Percentiles rank a stretch among this genome's conserved stretches.
phyloP scores from a whole-genome alignment of 164 flowering plant genomes.

The Kingdonia uniflora region DNA sequence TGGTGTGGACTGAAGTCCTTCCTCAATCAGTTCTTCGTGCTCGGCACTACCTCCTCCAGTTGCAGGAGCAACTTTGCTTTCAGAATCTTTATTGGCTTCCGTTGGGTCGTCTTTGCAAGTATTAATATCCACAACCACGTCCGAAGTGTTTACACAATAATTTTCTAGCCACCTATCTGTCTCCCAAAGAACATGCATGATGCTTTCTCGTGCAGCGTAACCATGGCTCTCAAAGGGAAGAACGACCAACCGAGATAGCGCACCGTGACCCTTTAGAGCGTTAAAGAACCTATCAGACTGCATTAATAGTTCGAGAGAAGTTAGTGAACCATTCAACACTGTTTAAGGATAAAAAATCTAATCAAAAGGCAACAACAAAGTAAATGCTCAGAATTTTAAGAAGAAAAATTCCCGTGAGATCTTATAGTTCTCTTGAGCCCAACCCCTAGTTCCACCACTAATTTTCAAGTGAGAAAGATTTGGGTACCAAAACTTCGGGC shows the following conservation, averaged over 20 bases:
- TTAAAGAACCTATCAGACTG: constrained; percentile 95
- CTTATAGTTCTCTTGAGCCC: too few relatives aligned
- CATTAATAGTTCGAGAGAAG: too few relatives aligned
- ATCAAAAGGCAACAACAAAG: too few relatives aligned
- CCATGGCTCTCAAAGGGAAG: constrained; percentile 98
- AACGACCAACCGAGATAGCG: constrained; percentile 81
- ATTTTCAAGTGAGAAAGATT: too few relatives aligned
- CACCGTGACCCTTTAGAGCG: constrained; percentile 96
- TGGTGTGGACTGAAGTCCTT: constrained; percentile 15
- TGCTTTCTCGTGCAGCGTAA: constrained; percentile 87
- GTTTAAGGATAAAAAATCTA: too few relatives aligned
- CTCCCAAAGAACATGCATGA: constrained; percentile 99
- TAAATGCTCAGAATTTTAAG: too few relatives aligned
- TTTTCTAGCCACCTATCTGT: constrained; percentile 88
- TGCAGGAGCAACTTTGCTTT: constrained; percentile 35
- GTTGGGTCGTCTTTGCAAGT: constrained; percentile 21
- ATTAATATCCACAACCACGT: constrained; percentile 24
- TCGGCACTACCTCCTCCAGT: constrained; percentile 53
- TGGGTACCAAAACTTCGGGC: too few relatives aligned
- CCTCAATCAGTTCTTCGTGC: constrained; percentile 23
- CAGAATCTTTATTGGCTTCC: constrained; percentile 25
- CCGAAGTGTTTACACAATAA: constrained; percentile 47
- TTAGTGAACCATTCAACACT: too few relatives aligned
- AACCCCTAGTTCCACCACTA: too few relatives aligned
- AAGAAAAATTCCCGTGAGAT: too few relatives aligned